These are phyloP conservation scores for Amanita exitialis DNA, from an alignment of 768 basidiomycete species.

Conservation along the genomic window DNA sequence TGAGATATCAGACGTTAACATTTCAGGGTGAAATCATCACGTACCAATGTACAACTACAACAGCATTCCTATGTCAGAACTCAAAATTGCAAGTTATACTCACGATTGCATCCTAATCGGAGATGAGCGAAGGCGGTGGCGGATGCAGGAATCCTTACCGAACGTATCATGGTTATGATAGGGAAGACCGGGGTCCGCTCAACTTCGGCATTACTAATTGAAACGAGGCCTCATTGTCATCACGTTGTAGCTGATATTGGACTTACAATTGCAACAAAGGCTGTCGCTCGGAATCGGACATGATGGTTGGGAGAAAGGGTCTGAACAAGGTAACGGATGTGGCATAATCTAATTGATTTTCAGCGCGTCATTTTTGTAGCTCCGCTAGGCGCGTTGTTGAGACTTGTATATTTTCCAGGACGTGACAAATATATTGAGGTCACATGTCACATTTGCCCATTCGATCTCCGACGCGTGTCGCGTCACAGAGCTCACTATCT, in stretches of 20 bases:
- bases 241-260: conserved; percentile 2
- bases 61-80: neutral
- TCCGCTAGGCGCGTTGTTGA: neutral
- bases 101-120: conserved; percentile 52
- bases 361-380: neutral
- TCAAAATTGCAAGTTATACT: conserved; percentile 8
- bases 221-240: conserved; percentile 2
- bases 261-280: conserved; percentile 33
- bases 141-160: conserved; percentile 21
- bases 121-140: conserved; percentile 8
- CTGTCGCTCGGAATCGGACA: conserved; percentile 31
- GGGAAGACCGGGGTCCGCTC: conserved; percentile 65
- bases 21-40: conserved; percentile 9
- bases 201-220: conserved; percentile 33
- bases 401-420: neutral
- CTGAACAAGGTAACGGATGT: neutral
- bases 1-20: conserved; percentile 2
- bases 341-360: neutral
- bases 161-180: conserved; percentile 68
- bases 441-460: neutral
- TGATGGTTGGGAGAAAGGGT: conserved; percentile 17
- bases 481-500: conserved; percentile 26
- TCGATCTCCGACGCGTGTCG: conserved; percentile 31
- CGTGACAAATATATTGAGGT: neutral
- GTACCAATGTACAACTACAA: conserved; percentile 61